Evolutionary conservation across 306 rosid genomes (phyloP).

Genomic region (apple (Malus domestica)): ASM211411v1 NC_041796.1:6752501-6753000

Average conservation of each 20-base stretch:
- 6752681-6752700: slow-evolving; percentile 3
- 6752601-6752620: slow-evolving; percentile 66
- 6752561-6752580: slow-evolving; percentile 91
- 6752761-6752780: not conserved
- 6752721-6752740: not conserved
- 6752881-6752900: slow-evolving; percentile 9
- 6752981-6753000: slow-evolving; percentile 22
- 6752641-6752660: slow-evolving; percentile 29
- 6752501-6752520: slow-evolving; percentile 46
- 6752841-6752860: not conserved
- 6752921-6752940: slow-evolving; percentile 10
- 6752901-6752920: not conserved
- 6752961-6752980: slow-evolving; percentile 27
- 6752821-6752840: not conserved
- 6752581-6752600: slow-evolving; percentile 60
- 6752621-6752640: slow-evolving; percentile 55
- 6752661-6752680: slow-evolving; percentile 14
- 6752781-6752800: not conserved
- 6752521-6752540: slow-evolving; percentile 62
- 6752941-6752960: slow-evolving; percentile 28
- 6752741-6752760: not conserved
- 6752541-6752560: slow-evolving; percentile 77
- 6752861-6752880: not conserved
- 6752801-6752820: not conserved
- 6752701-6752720: slow-evolving; percentile 8